Percentiles rank a stretch among this genome's conserved stretches.
Evolutionary conservation across 345 rosid genomes (phyloP).

Genomic region (Euphorbia tirucalli): DNA sequence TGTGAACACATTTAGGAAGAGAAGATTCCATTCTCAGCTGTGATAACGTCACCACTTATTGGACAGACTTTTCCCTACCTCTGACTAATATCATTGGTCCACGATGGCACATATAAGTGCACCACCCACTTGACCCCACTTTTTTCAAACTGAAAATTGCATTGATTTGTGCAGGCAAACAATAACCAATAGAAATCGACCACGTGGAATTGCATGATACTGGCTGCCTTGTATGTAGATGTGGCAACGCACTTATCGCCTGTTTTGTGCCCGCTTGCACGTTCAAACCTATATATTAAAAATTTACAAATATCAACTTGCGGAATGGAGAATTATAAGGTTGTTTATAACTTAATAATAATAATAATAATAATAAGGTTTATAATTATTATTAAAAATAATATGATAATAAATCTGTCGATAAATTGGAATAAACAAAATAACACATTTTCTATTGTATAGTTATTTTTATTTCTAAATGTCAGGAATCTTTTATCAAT

Average conservation of each 20-base stretch:
- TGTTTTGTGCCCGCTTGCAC: not conserved
- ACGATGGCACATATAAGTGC: not conserved
- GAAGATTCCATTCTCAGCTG: slow-evolving; percentile 2
- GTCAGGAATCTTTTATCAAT: too few species aligned
- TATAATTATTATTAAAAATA: too few species aligned
- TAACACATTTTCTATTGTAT: too few species aligned
- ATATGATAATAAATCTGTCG: too few species aligned
- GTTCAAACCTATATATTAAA: not conserved
- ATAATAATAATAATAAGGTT: too few species aligned
- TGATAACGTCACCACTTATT: not conserved
- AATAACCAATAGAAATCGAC: not conserved
- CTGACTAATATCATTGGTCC: not conserved
- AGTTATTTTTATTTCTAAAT: too few species aligned
- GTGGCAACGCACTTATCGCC: not conserved
- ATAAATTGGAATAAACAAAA: too few species aligned
- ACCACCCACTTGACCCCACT: not conserved
- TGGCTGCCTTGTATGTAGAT: not conserved
- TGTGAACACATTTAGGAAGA: slow-evolving; percentile 8
- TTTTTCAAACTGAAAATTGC: not conserved
- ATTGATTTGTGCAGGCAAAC: not conserved
- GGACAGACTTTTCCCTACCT: not conserved
- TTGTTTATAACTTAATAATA: too few species aligned
- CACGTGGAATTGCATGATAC: not conserved
- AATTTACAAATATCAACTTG: too few species aligned
- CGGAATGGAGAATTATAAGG: too few species aligned